A percentile compares a stretch with the other conserved stretches of the same genome.
Conservation (phyloP, 257 asterid species). For the Plantago ovata region DNA sequence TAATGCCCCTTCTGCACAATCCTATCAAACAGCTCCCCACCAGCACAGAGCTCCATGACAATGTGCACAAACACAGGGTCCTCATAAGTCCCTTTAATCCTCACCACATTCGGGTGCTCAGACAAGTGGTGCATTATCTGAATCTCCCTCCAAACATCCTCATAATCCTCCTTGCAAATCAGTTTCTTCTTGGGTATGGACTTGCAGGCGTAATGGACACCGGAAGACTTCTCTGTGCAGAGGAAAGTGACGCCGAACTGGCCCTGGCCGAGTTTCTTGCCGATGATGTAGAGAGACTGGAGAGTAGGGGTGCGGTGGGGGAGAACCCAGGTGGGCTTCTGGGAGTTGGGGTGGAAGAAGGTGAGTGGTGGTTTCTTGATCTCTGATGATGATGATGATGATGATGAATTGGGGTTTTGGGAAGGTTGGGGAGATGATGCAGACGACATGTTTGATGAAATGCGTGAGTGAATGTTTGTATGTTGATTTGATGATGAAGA, state of each 20-base stretch:
- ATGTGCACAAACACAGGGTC: constrained; percentile 63
- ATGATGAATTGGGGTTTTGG: constrained; percentile 30
- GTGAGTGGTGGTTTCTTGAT: constrained; percentile 39
- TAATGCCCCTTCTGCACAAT: constrained; percentile 80
- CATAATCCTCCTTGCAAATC: constrained; percentile 55
- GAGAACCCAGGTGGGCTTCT: constrained; percentile 52
- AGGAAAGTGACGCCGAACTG: constrained; percentile 61
- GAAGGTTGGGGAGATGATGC: neutral
- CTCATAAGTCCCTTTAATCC: constrained; percentile 76
- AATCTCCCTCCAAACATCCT: constrained; percentile 75
- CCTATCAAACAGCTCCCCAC: constrained; percentile 89
- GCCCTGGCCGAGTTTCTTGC: constrained; percentile 65
- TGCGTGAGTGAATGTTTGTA: neutral
- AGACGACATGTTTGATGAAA: neutral
- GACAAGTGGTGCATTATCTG: constrained; percentile 73
- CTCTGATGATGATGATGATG: too few species aligned
- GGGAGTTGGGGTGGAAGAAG: constrained; percentile 27
- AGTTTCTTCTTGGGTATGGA: constrained; percentile 64
- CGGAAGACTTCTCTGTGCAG: constrained; percentile 52
- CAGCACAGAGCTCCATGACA: constrained; percentile 85
- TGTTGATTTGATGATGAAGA: too few species aligned
- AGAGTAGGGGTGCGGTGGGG: constrained; percentile 48
- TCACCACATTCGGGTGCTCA: constrained; percentile 75
- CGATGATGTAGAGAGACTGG: constrained; percentile 43
- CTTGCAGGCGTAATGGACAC: constrained; percentile 54